phyloP scores from a whole-genome alignment of 495 filamentous ascomycete species.

The Daldinia concentrica region DNA sequence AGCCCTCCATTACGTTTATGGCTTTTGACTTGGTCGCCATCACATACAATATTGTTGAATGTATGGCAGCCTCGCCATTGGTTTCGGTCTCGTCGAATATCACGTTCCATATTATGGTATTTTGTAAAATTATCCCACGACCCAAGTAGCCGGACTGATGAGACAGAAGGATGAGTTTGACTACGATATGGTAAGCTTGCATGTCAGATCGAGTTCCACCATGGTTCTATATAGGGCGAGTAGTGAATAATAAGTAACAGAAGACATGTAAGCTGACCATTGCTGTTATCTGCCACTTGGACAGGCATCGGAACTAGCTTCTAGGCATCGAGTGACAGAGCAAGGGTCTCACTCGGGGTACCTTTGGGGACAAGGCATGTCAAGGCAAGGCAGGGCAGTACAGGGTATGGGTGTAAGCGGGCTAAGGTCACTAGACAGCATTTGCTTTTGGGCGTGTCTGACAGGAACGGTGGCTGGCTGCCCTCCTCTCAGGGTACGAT shows the following conservation, averaged over 20 bases:
- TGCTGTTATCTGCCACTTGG: slow-evolving; percentile 21
- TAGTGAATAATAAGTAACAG: slow-evolving; percentile 30
- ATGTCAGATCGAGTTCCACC: slow-evolving; percentile 32
- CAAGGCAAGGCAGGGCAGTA: not conserved
- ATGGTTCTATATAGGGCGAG: slow-evolving; percentile 16
- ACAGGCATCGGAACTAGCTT: slow-evolving; percentile 24
- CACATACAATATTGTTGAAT: slow-evolving; percentile 84
- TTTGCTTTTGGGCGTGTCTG: slow-evolving; percentile 36
- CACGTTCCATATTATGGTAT: slow-evolving; percentile 80
- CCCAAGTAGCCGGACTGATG: slow-evolving; percentile 81
- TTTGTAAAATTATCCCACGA: slow-evolving; percentile 93
- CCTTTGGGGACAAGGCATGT: not conserved
- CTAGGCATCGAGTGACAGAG: slow-evolving; percentile 12
- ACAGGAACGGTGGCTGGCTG: slow-evolving; percentile 43
- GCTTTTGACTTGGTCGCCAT: slow-evolving; percentile 68
- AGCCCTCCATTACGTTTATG: slow-evolving; percentile 77
- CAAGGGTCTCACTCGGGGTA: slow-evolving; percentile 18
- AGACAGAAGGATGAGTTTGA: slow-evolving; percentile 70
- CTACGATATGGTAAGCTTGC: slow-evolving; percentile 55
- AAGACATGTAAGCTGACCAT: slow-evolving; percentile 19
- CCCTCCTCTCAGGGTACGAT: slow-evolving; percentile 22
- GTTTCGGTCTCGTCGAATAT: slow-evolving; percentile 71
- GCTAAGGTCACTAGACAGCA: slow-evolving; percentile 26
- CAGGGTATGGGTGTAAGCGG: slow-evolving; percentile 25
- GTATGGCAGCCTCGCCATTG: slow-evolving; percentile 87